These are phyloP conservation scores for Venustampulla echinocandica DNA, from an alignment of 495 filamentous ascomycete species.

Conservation along the genomic window DNA sequence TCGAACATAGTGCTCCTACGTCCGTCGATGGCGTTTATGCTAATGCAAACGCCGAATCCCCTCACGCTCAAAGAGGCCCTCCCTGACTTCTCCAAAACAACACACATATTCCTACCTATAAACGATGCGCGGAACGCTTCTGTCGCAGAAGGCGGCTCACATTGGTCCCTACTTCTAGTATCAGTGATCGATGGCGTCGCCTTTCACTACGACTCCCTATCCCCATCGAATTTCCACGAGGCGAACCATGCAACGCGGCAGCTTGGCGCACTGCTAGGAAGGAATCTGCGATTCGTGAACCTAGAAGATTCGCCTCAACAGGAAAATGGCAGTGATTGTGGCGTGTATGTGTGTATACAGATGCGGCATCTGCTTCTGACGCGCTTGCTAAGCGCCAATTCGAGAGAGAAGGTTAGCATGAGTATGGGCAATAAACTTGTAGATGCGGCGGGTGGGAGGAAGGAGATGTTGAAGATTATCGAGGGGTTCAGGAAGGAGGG, in stretches of 20 bases:
- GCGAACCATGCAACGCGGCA: slow-evolving; percentile 56
- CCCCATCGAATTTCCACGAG: slow-evolving; percentile 63
- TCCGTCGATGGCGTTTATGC: slow-evolving; percentile 87
- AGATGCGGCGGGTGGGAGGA: slow-evolving; percentile 65
- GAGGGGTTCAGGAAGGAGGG: slow-evolving; percentile 76
- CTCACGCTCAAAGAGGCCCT: slow-evolving; percentile 64
- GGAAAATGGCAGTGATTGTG: slow-evolving; percentile 87
- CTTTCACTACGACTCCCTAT: slow-evolving; percentile 94
- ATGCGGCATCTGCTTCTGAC: slow-evolving; percentile 86
- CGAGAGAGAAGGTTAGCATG: slow-evolving; percentile 83
- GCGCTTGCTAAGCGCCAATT: slow-evolving; percentile 66
- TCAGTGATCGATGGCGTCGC: slow-evolving; percentile 80
- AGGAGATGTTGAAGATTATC: slow-evolving; percentile 83
- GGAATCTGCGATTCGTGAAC: slow-evolving; percentile 59
- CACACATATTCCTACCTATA: slow-evolving; percentile 94
- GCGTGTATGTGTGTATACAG: slow-evolving; percentile 88
- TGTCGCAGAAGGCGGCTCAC: slow-evolving; percentile 77
- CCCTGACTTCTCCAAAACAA: slow-evolving; percentile 69
- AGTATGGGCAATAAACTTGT: slow-evolving; percentile 72
- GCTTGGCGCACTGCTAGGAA: slow-evolving; percentile 54
- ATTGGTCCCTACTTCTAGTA: slow-evolving; percentile 93
- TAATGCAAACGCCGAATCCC: slow-evolving; percentile 74
- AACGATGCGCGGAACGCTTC: slow-evolving; percentile 76
- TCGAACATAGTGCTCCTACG: slow-evolving; percentile 87
- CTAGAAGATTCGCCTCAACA: slow-evolving; percentile 83